A percentile compares a stretch with the other conserved stretches of the same genome.
Conservation (phyloP, 495 filamentous ascomycete species). For the Aspergillus mulundensis region DNA sequence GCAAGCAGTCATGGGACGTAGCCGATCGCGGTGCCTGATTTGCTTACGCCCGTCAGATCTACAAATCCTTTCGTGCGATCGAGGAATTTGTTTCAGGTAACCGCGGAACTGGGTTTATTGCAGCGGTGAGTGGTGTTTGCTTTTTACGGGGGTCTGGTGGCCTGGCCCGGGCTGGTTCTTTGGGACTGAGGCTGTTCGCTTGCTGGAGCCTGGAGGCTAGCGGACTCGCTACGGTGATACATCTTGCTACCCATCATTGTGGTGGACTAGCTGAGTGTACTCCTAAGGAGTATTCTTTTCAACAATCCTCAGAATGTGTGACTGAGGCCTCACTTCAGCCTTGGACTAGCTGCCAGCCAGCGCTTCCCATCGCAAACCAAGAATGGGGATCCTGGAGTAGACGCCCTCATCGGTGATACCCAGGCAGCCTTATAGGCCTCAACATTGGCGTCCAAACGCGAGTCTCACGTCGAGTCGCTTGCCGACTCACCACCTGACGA, state of each 20-base stretch:
- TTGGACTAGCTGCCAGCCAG: background rate
- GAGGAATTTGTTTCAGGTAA: conserved; percentile 3
- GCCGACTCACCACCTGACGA: background rate
- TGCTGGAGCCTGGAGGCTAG: no score
- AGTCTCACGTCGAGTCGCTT: background rate
- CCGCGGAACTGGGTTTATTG: background rate
- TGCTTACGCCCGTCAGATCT: conserved; percentile 8
- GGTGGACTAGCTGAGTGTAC: no score
- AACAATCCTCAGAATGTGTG: no score
- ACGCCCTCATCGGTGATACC: background rate
- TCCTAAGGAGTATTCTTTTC: no score
- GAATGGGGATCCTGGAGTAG: no score
- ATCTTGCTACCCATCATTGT: no score
- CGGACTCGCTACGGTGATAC: no score
- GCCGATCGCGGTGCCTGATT: conserved; percentile 14
- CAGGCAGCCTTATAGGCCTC: background rate
- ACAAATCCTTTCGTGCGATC: conserved; percentile 1
- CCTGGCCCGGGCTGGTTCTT: background rate
- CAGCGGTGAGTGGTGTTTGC: background rate
- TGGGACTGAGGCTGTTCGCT: background rate
- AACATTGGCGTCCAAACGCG: background rate
- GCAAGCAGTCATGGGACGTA: background rate
- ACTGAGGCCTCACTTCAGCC: background rate
- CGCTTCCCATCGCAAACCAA: background rate
- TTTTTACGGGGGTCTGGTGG: background rate